phyloP scores from a whole-genome alignment of 2,329 filamentous ascomycete genomes.

The Ascochyta lentis region DNA sequence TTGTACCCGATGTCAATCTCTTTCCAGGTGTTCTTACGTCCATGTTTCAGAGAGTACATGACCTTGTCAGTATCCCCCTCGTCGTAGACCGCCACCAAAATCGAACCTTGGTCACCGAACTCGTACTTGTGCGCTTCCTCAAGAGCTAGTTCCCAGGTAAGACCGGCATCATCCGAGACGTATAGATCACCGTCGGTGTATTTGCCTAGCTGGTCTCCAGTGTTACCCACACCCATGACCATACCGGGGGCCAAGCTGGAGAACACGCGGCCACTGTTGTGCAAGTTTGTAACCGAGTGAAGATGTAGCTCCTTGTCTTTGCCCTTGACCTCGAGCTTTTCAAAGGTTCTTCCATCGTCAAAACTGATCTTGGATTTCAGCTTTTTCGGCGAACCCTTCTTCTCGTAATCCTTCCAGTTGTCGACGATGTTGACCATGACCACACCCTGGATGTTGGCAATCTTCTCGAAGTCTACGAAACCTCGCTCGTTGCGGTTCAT shows the following conservation, averaged over 20 bases:
- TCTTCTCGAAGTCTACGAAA: conserved; percentile 93
- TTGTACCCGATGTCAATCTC: conserved; percentile 72
- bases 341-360: conserved; percentile 89
- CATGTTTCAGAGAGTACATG: conserved; percentile 88
- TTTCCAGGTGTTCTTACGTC: conserved; percentile 74
- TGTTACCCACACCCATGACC: conserved; percentile 93
- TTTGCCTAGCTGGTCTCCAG: conserved; percentile 72
- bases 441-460: conserved; percentile 88
- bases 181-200: conserved; percentile 81
- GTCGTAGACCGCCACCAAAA: conserved; percentile 83
- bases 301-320: conserved; percentile 76
- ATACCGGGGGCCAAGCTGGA: conserved; percentile 93
- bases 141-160: conserved; percentile 78
- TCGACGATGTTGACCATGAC: conserved; percentile 88
- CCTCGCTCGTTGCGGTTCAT: conserved; percentile 82
- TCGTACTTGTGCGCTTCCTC: conserved; percentile 93
- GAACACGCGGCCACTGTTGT: conserved; percentile 85
- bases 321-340: conserved; percentile 71
- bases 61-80: conserved; percentile 66
- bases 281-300: conserved; percentile 86
- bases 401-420: conserved; percentile 77
- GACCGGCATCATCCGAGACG: conserved; percentile 88
- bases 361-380: conserved; percentile 87
- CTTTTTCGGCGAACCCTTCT: conserved; percentile 65
- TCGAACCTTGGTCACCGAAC: conserved; percentile 90